A percentile compares a stretch with the other conserved stretches of the same genome.
phyloP scores from a whole-genome alignment of 1,284 basidiomycete genomes.

The Malassezia obtusa region DNA sequence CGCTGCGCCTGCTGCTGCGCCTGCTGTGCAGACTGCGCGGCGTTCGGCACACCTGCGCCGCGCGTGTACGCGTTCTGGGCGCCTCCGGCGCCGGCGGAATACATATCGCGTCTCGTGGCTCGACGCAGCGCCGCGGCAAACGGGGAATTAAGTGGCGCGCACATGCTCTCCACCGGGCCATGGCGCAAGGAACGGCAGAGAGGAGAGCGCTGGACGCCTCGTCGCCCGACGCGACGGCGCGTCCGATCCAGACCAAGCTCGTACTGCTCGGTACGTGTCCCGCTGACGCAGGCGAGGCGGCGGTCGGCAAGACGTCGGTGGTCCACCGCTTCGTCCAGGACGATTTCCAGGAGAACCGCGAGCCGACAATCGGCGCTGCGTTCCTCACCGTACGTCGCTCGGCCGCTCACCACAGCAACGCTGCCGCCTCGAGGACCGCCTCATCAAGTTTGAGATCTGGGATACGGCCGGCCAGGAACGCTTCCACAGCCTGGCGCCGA shows the following conservation, averaged over 20 bases:
- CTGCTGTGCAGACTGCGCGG: constrained; percentile 18
- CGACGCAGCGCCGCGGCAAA: neutral
- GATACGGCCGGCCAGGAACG: constrained; percentile 90
- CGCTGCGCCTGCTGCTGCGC: constrained; percentile 36
- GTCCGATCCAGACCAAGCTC: constrained; percentile 47
- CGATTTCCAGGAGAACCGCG: constrained; percentile 92
- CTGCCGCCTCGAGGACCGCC: constrained; percentile 60
- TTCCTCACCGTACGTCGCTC: constrained; percentile 52
- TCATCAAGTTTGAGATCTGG: constrained; percentile 91
- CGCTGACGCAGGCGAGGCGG: constrained; percentile 92
- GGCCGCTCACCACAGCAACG: constrained; percentile 28
- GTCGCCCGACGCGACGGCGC: constrained; percentile 1
- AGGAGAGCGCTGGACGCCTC: neutral
- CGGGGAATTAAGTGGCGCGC: neutral
- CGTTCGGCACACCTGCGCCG: neutral
- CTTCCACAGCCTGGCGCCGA: constrained; percentile 84
- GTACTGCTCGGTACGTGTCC: constrained; percentile 42
- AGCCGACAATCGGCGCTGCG: constrained; percentile 94
- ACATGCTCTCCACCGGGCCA: neutral
- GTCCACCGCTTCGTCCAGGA: constrained; percentile 92
- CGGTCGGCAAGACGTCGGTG: constrained; percentile 98
- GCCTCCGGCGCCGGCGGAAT: neutral
- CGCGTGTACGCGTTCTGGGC: constrained; percentile 7
- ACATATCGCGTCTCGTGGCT: constrained; percentile 6
- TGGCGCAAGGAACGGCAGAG: neutral